Evolutionary conservation across 139 green algal species (phyloP).

Genomic region (Pedinophyceae sp.): DNA sequence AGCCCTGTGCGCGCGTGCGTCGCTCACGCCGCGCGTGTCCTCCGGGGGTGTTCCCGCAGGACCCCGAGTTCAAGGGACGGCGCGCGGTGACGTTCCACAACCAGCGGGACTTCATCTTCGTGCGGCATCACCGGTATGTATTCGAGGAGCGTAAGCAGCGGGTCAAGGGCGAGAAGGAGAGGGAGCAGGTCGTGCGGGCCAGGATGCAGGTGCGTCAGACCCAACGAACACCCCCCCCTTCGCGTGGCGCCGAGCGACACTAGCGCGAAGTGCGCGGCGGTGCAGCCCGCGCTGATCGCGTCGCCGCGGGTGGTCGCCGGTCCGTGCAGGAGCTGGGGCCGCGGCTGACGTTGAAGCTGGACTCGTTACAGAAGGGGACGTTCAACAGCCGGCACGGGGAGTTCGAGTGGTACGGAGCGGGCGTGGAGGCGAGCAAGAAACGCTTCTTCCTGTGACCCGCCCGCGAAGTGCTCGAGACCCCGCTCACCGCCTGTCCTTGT

Average conservation of each 20-base stretch:
- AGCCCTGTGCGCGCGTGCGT: no score
- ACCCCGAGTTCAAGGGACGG: conserved; percentile 77
- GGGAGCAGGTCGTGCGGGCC: conserved; percentile 30
- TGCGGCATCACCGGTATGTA: conserved; percentile 63
- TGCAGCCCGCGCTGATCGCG: no score
- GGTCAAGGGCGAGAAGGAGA: conserved; percentile 21
- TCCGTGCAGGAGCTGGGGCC: conserved; percentile 88
- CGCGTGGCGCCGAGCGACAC: no score
- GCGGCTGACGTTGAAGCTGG: conserved; percentile 88
- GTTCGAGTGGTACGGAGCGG: conserved; percentile 85
- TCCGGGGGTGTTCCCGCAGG: no score
- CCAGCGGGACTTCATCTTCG: conserved; percentile 97
- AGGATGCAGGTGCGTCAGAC: conserved; percentile 45
- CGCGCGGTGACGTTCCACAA: conserved; percentile 96
- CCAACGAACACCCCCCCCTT: no score
- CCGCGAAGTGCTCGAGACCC: not conserved
- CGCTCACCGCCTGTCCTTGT: not conserved
- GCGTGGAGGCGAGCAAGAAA: conserved; percentile 51
- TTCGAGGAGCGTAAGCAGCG: conserved; percentile 69
- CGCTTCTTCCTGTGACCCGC: conserved; percentile 45
- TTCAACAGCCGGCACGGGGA: conserved; percentile 88
- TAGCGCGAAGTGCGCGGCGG: no score
- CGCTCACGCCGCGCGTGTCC: no score
- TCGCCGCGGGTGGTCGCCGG: no score
- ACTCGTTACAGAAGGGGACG: conserved; percentile 81